Conservation (phyloP, 768 basidiomycete genomes). For the Boletus subparvulus region DNA sequence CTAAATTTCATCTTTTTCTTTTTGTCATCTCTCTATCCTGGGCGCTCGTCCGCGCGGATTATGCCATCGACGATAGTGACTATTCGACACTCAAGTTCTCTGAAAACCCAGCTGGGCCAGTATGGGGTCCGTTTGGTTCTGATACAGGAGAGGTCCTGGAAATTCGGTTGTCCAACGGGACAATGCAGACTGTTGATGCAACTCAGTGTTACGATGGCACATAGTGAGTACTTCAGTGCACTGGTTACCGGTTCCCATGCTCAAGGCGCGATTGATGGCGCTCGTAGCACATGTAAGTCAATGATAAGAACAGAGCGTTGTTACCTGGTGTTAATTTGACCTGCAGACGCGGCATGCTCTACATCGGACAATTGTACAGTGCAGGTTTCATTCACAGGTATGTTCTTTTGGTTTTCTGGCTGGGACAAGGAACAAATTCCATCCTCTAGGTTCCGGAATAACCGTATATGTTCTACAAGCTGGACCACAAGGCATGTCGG, state of each 20-base stretch:
- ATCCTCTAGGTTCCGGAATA: conserved; percentile 23
- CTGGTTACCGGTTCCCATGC: background rate
- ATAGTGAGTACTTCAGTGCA: conserved; percentile 19
- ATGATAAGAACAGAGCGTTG: background rate
- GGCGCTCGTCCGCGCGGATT: conserved; percentile 20
- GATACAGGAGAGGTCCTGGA: conserved; percentile 19
- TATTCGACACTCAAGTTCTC: conserved; percentile 24
- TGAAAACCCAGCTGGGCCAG: conserved; percentile 25
- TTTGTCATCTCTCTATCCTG: conserved; percentile 1
- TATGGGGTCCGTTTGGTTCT: conserved; percentile 28
- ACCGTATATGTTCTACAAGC: conserved; percentile 30
- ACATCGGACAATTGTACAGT: conserved; percentile 24
- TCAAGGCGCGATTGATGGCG: background rate
- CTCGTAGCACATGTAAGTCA: conserved; percentile 26
- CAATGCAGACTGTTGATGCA: conserved; percentile 21
- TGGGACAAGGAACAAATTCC: background rate
- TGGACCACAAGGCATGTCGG: conserved; percentile 28
- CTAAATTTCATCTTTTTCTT: background rate
- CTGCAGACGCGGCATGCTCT: conserved; percentile 23
- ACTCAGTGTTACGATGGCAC: conserved; percentile 26
- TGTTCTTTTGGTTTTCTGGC: background rate
- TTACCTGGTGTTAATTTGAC: background rate
- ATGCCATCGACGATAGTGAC: conserved; percentile 29
- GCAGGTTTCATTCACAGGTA: conserved; percentile 27
- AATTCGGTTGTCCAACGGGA: conserved; percentile 27